Evolutionary conservation across 169 alveolate genomes (phyloP), one percentile per base, ranked within the genome.

Genomic region (Cryptosporidium parvum): DNA sequence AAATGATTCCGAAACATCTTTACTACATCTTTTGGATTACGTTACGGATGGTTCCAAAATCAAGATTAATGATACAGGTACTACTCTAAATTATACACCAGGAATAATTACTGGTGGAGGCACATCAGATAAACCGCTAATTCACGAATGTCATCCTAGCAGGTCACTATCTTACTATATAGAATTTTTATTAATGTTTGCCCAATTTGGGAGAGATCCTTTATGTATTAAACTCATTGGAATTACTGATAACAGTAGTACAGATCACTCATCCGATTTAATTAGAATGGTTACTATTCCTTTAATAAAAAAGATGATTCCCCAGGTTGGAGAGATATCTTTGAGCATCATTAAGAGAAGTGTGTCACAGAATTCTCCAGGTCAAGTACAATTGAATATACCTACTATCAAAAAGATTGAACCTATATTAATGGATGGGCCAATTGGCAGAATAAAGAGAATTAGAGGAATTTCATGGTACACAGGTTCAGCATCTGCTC

Each of bases 91-190:
- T 4, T 93, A 94, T 73, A 84, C 85, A 5, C 98, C 98, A 3
- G 98, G 98, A 56, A 91, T 95, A 84, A 94, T 96, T 39, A 92
- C 95, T 26, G 95, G 95, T 68, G 92, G 93, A 23, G 94, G 94
- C 16, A 92, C 96, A 23, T 23, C 45, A 52, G 72, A 73, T 2
- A 73, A 31, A 37, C 86, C 86, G 6, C 7, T 73, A 91, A 91
- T 94, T 69, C 95, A 93, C 65, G 91, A 91, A n/a, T 94, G 97
- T 52, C 94, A 92, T 91, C 84, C 92, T 26, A 75, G 94, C n/a
- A 72, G 97, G 61, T 69, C 93, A 8, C 89, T 96, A 45, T 91
- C 96, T 35, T 96, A 96, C 85, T 96, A 92, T 85, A 84, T 94
- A 3, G 98, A 96, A 84, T 92, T 92, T 21, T 72, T 95, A 9